A percentile compares a stretch with the other conserved stretches of the same genome.
phyloP scores from a whole-genome alignment of 805 yeast species.

The Hanseniaspora vineae region DNA sequence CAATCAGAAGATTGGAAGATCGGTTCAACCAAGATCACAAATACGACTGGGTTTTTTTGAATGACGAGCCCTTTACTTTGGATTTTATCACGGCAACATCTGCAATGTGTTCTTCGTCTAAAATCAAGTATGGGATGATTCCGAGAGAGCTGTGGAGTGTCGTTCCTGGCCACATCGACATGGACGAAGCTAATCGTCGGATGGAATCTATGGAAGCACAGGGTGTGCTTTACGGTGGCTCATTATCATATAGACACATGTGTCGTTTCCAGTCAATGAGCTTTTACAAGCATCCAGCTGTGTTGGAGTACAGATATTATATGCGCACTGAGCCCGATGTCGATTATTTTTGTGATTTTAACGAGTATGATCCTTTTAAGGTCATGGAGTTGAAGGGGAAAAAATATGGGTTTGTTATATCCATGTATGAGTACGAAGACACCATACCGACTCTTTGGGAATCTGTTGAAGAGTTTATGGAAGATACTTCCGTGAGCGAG shows the following conservation, averaged over 20 bases:
- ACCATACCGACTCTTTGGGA: constrained; percentile 85
- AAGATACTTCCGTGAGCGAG: constrained; percentile 34
- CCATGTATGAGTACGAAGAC: constrained; percentile 67
- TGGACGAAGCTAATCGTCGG: constrained; percentile 23
- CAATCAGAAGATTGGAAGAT: constrained; percentile 72
- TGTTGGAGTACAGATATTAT: constrained; percentile 71
- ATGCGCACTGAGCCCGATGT: constrained; percentile 95
- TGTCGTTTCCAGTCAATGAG: constrained; percentile 89
- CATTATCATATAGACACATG: constrained; percentile 76
- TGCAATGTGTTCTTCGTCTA: constrained; percentile 34
- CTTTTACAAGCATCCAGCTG: constrained; percentile 67
- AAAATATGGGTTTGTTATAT: constrained; percentile 77
- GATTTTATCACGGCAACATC: constrained; percentile 50
- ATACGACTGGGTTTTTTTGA: constrained; percentile 70
- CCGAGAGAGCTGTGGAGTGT: constrained; percentile 56
- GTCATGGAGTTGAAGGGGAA: constrained; percentile 64
- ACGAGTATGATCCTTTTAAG: constrained; percentile 70
- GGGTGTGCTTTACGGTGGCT: constrained; percentile 50
- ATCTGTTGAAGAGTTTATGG: constrained; percentile 48
- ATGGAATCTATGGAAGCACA: constrained; percentile 22
- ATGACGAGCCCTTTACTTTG: constrained; percentile 55
- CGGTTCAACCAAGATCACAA: constrained; percentile 52
- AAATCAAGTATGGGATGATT: constrained; percentile 50
- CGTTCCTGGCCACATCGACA: constrained; percentile 36
- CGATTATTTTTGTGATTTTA: constrained; percentile 76